Evolutionary conservation across 495 filamentous ascomycete genomes (phyloP).

Genomic region (Podospora bellae-mahoneyi): DNA sequence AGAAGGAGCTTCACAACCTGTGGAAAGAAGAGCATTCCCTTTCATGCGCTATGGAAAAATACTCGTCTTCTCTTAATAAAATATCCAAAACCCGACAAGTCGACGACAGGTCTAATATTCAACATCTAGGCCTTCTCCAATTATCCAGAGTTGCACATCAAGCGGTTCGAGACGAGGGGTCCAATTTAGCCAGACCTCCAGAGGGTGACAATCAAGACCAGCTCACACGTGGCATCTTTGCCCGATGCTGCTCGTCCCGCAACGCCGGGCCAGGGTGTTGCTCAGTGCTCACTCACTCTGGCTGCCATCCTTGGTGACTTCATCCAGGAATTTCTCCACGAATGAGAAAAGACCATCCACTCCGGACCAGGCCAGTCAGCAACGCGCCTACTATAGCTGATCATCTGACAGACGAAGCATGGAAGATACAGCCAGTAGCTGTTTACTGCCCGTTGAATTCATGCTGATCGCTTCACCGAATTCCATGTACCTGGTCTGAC

Average conservation of each 20-base stretch:
- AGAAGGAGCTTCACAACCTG: too few species aligned
- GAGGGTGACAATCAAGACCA: constrained; percentile 1
- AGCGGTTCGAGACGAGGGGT: constrained; percentile 2
- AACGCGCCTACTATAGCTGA: not conserved
- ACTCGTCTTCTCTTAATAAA: not conserved
- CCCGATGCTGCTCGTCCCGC: not conserved
- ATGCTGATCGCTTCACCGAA: constrained; percentile 3
- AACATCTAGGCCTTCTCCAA: constrained; percentile 3
- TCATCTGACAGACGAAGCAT: not conserved
- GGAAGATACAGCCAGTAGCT: too few species aligned
- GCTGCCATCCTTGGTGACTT: not conserved
- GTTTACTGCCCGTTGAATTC: not conserved
- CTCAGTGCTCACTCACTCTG: not conserved
- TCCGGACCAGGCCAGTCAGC: not conserved
- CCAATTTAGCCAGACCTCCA: constrained; percentile 9
- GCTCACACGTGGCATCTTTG: not conserved
- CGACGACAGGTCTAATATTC: not conserved
- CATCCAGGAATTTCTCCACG: constrained; percentile 12
- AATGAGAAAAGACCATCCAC: not conserved
- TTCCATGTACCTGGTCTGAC: not conserved
- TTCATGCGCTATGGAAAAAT: not conserved
- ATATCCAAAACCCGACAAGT: not conserved
- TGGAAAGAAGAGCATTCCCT: too few species aligned
- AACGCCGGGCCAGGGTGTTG: constrained; percentile 4
- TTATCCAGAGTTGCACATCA: not conserved